Evolutionary conservation across 139 green algal species (phyloP).

Genomic region (Yamagishiella unicocca): DNA sequence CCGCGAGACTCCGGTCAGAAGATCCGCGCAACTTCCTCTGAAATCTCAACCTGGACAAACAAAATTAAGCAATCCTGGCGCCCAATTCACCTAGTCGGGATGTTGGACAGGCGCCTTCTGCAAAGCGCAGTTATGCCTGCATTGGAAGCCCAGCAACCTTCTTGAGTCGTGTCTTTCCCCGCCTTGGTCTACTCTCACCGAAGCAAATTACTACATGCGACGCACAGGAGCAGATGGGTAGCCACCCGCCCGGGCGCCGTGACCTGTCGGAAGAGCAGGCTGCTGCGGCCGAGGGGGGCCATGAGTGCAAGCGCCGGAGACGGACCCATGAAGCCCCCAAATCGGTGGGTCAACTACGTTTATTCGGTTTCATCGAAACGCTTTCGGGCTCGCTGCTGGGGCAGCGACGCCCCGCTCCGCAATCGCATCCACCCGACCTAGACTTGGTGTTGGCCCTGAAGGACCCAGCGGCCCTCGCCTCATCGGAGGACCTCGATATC

Average conservation of each 20-base stretch:
- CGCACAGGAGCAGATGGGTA: neutral
- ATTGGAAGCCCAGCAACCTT: neutral
- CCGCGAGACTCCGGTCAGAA: no score
- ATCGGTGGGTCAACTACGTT: neutral
- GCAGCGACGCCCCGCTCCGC: no score
- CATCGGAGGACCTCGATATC: neutral
- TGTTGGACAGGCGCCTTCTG: neutral
- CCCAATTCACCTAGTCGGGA: neutral
- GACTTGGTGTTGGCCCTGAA: no score
- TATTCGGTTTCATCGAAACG: no score
- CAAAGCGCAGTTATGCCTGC: neutral
- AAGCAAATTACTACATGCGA: neutral
- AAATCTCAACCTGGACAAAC: no score
- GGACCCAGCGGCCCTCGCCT: neutral
- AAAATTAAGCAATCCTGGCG: slow-evolving; percentile 14
- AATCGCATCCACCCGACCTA: no score
- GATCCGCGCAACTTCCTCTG: no score
- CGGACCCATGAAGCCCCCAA: neutral
- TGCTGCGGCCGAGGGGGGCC: neutral
- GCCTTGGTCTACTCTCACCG: neutral
- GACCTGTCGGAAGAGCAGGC: neutral
- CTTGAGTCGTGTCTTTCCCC: slow-evolving; percentile 10
- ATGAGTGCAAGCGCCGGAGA: neutral
- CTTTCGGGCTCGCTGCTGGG: no score
- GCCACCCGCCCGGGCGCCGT: neutral